phyloP scores from a whole-genome alignment of 2,329 filamentous ascomycete genomes.

The Talaromyces sp. region DNA sequence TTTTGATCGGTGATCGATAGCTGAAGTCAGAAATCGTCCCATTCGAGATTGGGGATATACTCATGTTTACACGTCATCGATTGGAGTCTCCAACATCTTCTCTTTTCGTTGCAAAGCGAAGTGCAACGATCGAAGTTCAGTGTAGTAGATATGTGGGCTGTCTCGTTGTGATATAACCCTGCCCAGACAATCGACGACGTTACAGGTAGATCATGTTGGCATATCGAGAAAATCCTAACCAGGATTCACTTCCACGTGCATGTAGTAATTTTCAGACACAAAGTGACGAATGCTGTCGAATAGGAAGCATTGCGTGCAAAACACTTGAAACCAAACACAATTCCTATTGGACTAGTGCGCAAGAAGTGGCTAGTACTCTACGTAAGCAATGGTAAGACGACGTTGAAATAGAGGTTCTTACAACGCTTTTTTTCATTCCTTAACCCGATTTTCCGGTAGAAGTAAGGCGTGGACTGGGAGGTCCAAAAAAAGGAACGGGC shows the following conservation, averaged over 20 bases:
- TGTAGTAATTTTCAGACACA: not conserved
- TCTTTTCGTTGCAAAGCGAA: not conserved
- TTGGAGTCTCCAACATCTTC: not conserved
- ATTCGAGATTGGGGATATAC: not conserved
- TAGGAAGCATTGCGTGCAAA: not conserved
- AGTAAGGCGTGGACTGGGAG: not conserved
- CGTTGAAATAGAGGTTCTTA: constrained; percentile 6
- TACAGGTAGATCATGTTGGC: not conserved
- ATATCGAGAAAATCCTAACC: not conserved
- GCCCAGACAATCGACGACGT: not conserved
- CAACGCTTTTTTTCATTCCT: not conserved
- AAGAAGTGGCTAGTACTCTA: not conserved
- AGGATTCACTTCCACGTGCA: not conserved
- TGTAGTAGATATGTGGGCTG: not conserved
- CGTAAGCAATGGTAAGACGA: not conserved
- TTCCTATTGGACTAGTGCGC: not conserved
- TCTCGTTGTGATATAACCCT: not conserved
- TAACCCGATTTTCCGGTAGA: not conserved
- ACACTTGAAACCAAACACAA: not conserved
- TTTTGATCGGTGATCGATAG: not conserved
- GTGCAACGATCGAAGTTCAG: not conserved
- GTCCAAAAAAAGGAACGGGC: not conserved
- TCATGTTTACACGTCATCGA: not conserved
- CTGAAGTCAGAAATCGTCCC: not conserved
- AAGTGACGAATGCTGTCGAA: not conserved